Evolutionary conservation across 768 basidiomycete species (phyloP).

Genomic region (Bullera alba): DNA sequence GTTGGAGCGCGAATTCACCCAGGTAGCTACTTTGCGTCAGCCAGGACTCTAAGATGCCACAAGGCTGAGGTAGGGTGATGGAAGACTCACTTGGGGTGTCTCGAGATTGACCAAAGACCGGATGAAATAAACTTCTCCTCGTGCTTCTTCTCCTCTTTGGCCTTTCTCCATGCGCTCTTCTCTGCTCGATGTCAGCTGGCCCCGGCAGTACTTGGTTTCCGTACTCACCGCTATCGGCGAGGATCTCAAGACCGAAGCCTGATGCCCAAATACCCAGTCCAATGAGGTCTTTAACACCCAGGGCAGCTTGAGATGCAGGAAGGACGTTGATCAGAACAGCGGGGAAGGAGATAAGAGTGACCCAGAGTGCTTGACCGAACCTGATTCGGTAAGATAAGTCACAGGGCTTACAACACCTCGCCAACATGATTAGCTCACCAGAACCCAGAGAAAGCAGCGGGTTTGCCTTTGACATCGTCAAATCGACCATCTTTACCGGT

Average conservation of each 20-base stretch:
- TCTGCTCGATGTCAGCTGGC: conserved; percentile 34
- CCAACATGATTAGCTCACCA: conserved; percentile 52
- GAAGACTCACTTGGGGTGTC: conserved; percentile 65
- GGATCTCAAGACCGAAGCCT: conserved; percentile 58
- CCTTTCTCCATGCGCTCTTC: conserved; percentile 59
- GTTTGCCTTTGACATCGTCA: conserved; percentile 54
- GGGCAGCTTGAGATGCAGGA: conserved; percentile 53
- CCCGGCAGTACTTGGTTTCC: background rate
- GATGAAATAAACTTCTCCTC: conserved; percentile 63
- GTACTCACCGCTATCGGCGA: conserved; percentile 53
- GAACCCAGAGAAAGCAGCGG: conserved; percentile 52
- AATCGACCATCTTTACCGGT: conserved; percentile 62
- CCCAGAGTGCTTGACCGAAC: conserved; percentile 55
- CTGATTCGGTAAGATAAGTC: conserved; percentile 2
- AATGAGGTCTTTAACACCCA: conserved; percentile 56
- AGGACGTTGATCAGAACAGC: conserved; percentile 57
- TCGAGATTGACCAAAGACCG: conserved; percentile 61
- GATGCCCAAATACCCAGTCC: conserved; percentile 54
- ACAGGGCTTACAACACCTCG: conserved; percentile 45
- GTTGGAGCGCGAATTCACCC: conserved; percentile 65
- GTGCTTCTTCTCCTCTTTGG: conserved; percentile 59
- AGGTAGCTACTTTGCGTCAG: conserved; percentile 60
- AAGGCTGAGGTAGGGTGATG: background rate
- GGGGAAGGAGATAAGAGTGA: conserved; percentile 61
- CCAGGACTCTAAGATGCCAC: background rate